Evolutionary conservation across 1,139 yeast genomes (phyloP).

Genomic region (Yamadazyma pseudoaaseri): DNA sequence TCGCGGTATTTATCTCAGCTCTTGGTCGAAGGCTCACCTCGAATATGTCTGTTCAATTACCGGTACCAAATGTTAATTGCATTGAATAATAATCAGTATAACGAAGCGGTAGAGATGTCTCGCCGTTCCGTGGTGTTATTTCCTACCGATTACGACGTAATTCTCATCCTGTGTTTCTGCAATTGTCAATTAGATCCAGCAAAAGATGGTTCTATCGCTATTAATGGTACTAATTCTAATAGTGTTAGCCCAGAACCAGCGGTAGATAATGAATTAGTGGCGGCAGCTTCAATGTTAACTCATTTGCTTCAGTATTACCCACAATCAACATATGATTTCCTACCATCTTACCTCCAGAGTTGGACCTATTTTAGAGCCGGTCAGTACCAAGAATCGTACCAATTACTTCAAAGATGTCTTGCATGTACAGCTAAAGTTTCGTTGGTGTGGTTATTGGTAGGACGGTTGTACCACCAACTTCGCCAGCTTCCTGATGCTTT

Average conservation of each 20-base stretch:
- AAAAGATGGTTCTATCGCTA: not conserved
- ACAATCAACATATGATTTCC: constrained; percentile 35
- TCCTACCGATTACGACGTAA: constrained; percentile 6
- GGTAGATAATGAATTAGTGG: not conserved
- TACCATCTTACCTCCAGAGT: constrained; percentile 60
- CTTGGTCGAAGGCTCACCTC: not conserved
- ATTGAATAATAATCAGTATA: constrained; percentile 3
- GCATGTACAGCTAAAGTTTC: constrained; percentile 55
- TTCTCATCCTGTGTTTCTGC: constrained; percentile 2
- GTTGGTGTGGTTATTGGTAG: constrained; percentile 66
- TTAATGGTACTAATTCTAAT: too few relatives aligned
- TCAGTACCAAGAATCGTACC: constrained; percentile 53
- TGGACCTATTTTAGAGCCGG: constrained; percentile 48
- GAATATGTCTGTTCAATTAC: constrained; percentile 1
- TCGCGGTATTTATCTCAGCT: not conserved
- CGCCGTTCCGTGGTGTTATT: constrained; percentile 5
- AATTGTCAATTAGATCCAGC: not conserved
- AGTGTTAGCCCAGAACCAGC: not conserved
- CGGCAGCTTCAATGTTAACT: constrained; percentile 3
- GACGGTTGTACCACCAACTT: constrained; percentile 55
- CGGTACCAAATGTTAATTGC: constrained; percentile 6
- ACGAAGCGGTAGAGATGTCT: constrained; percentile 4
- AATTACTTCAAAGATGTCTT: constrained; percentile 56
- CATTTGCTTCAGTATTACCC: constrained; percentile 7
- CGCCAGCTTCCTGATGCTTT: constrained; percentile 64